A percentile compares a stretch with the other conserved stretches of the same genome.
These are phyloP conservation scores for Colletotrichum viniferum DNA, from an alignment of 2,329 filamentous ascomycete species.

Conservation along the genomic window DNA sequence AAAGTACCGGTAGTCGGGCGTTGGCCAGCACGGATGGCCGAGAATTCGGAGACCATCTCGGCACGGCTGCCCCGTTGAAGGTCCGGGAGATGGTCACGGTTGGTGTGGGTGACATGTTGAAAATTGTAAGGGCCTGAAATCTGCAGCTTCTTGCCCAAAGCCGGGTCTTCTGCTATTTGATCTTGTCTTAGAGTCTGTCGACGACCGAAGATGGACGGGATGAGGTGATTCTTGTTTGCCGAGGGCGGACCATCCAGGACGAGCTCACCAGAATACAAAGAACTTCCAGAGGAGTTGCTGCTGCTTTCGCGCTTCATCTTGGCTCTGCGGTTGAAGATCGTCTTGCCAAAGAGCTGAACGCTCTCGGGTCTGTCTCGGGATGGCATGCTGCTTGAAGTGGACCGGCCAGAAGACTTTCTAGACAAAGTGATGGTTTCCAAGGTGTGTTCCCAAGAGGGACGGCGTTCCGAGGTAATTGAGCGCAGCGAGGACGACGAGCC, in stretches of 20 bases:
- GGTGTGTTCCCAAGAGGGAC: constrained; percentile 53
- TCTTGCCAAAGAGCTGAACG: constrained; percentile 62
- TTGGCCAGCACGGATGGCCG: constrained; percentile 41
- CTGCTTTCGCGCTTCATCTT: constrained; percentile 57
- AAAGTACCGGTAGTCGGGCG: constrained; percentile 37
- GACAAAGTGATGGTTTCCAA: constrained; percentile 55
- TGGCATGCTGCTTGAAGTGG: constrained; percentile 56
- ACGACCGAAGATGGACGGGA: constrained; percentile 56
- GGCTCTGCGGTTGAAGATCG: constrained; percentile 60
- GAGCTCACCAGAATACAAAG: constrained; percentile 51
- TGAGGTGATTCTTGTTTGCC: constrained; percentile 47
- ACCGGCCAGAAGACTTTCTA: constrained; percentile 61
- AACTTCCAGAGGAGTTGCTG: constrained; percentile 51
- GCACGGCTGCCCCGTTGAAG: constrained; percentile 43
- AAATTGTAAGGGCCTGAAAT: constrained; percentile 72
- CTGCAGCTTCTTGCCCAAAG: constrained; percentile 45
- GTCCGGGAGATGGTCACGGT: constrained; percentile 51
- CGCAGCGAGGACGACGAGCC: constrained; percentile 55
- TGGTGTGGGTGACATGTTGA: constrained; percentile 66
- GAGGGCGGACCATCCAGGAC: constrained; percentile 36
- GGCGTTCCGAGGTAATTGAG: constrained; percentile 49
- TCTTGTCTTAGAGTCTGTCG: constrained; percentile 42
- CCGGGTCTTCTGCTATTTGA: constrained; percentile 12
- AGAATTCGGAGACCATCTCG: constrained; percentile 49
- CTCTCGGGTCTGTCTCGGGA: constrained; percentile 62